Evolutionary conservation across 768 basidiomycete species (phyloP), one percentile per base, ranked within the genome.

Genomic region (Naganishia antarctica): DNA sequence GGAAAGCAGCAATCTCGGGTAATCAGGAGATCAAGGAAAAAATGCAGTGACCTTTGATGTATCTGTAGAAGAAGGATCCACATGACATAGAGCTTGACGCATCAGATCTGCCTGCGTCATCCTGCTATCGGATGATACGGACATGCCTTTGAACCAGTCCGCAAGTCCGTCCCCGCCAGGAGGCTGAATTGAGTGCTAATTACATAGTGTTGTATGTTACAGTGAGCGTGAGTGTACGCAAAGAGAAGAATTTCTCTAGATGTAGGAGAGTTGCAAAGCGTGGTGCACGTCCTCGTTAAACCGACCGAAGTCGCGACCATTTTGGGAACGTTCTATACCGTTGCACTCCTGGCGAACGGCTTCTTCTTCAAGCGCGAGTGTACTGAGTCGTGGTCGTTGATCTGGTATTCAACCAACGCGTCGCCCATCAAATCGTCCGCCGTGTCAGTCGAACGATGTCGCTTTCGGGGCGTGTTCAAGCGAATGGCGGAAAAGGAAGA

Each of bases 301-400:
- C n/a, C n/a, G n/a, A n/a, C n/a, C n/a, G n/a, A n/a, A 15, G 15
- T 37, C 34, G 34, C 34, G 15, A 37, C 15, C 43, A 7, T 12
- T 5, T 44, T 7, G 9, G 18, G 18, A 5, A 44, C n/a, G 5
- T 44, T 18, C 43, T 44, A 12, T 7, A 15, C 43, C 15, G 5
- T 15, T 44, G 9, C 6, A 44, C 34, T 40, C 37, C 53, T 34
- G 23, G 23, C 34, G 23, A 57, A 37, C 53, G 53, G 50, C n/a
- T 57, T 57, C 37, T 57, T 57, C 34, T 57, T 57, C 1, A 26
- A 25, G 13, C 23, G 53, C 9, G 23, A 26, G 31, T 57, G 34
- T 23, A 12, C 12, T 25, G 3, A n/a, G 6, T 6, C 31, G 12
- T 7, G 0, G 23, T 25, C 34, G 23, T 21, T 37, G 1, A n/a